Evolutionary conservation across 768 basidiomycete genomes (phyloP), one percentile per base, ranked within the genome.

Genomic region (Pleurotus eryngii): DNA sequence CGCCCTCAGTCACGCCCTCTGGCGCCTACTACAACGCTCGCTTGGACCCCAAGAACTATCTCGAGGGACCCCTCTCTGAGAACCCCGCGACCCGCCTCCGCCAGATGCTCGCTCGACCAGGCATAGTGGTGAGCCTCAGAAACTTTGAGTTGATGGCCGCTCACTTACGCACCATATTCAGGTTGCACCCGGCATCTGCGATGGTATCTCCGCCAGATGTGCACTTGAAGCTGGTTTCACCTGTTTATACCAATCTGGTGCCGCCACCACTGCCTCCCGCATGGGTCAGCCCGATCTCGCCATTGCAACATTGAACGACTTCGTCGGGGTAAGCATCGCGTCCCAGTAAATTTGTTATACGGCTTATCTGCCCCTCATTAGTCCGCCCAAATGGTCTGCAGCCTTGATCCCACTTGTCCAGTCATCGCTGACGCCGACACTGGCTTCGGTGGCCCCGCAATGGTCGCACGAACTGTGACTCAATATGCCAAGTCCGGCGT

Each of bases 401-500:
- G 83, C 50, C 63, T 90, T 46, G 74, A 83, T 63, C 87, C 87
- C 0, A 76, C 81, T 1, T 75, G 80, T 0, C 89, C 89, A 0
- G 83, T 91, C 17, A 90, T 91, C 59, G 89, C 88, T 1, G 89
- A 91, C 61, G 89, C 89, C 9, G 89, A 91, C 65, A 90, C 88
- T 53, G 89, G 88, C 15, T 90, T 90, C 60, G 89, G 89, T 61
- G 89, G 89, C 15, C 84, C 87, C 1, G 81, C 82, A 8, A 90
- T 84, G 77, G 82, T 90, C 26, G 86, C 86, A 9, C 86, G 88
- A 39, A 90, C 89, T 2, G 85, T 91, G 8, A 78, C 73, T n/a
- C 81, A 87, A 67, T 90, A 90, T 59, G 80, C 73, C 3, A 79
- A 79, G 46, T 81, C 86, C 12, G 89, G 89, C 26, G 82, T 90